A percentile compares a stretch with the other conserved stretches of the same genome.
These are phyloP conservation scores for Platanthera zijinensis DNA, from an alignment of 106 monocot species.

Conservation along the genomic window DNA sequence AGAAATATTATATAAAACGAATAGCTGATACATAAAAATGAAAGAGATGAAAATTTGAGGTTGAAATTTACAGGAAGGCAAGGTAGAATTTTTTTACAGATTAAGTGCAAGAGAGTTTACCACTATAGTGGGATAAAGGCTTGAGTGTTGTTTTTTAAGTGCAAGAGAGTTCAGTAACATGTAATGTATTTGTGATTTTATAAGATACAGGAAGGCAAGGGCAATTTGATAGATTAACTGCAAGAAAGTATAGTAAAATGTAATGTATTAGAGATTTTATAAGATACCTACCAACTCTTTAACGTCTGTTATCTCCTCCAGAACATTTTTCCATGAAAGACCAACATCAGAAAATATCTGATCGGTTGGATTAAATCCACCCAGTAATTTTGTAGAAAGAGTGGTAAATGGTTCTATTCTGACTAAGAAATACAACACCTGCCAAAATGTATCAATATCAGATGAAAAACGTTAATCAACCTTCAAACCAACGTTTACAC, in stretches of 20 bases:
- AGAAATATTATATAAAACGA: constrained; percentile 1
- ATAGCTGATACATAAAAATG: not conserved
- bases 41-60: not conserved
- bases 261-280: not conserved
- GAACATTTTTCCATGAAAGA: constrained; percentile 79
- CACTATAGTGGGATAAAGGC: too few species aligned
- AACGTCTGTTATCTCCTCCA: constrained; percentile 90
- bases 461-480: not conserved
- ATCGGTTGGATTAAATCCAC: constrained; percentile 82
- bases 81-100: not conserved
- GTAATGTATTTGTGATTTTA: too few species aligned
- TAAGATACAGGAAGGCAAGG: not conserved
- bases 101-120: not conserved
- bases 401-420: constrained; percentile 95
- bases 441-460: constrained; percentile 9
- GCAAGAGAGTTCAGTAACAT: not conserved
- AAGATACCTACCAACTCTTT: constrained; percentile 80
- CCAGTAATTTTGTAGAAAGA: constrained; percentile 78
- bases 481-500: not conserved
- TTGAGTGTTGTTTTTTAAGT: not conserved
- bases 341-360: constrained; percentile 87
- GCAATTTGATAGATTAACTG: not conserved
- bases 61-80: not conserved
- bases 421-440: constrained; percentile 89
- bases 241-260: not conserved